Percentiles rank a stretch among this genome's conserved stretches.
Evolutionary conservation across 805 yeast genomes (phyloP).

Genomic region (Starmerella floricola): DNA sequence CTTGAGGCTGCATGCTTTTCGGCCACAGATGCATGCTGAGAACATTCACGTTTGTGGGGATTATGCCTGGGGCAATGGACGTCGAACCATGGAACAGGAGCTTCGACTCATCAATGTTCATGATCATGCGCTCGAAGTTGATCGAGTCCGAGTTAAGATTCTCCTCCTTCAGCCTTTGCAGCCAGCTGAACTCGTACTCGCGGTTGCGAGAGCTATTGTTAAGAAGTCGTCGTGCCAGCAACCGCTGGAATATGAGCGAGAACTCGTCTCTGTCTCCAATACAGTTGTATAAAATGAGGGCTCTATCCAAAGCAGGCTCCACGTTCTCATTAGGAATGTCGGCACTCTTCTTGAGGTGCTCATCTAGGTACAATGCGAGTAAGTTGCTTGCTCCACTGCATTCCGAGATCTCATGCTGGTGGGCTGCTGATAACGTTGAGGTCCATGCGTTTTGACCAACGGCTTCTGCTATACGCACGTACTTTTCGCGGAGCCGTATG

Average conservation of each 20-base stretch:
- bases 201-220: conserved; percentile 74
- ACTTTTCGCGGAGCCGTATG: conserved; percentile 5
- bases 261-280: conserved; percentile 89
- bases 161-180: conserved; percentile 8
- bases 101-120: conserved; percentile 67
- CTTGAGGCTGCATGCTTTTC: conserved; percentile 33
- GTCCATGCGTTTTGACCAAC: conserved; percentile 1
- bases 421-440: background rate
- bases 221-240: conserved; percentile 78
- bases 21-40: conserved; percentile 63
- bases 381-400: conserved; percentile 6
- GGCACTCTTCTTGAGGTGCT: conserved; percentile 57
- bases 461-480: conserved; percentile 1
- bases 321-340: conserved; percentile 52
- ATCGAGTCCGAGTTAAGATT: conserved; percentile 5
- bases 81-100: conserved; percentile 45
- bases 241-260: conserved; percentile 77
- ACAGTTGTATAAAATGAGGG: conserved; percentile 76
- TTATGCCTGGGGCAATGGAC: conserved; percentile 38
- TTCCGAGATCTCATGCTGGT: background rate
- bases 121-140: conserved; percentile 83
- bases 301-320: conserved; percentile 54
- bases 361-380: conserved; percentile 50
- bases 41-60: conserved; percentile 42
- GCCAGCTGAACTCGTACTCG: conserved; percentile 52